Base-by-base conservation (phyloP, 2,329 filamentous ascomycete genomes). In the Fusarium sp. region DNA sequence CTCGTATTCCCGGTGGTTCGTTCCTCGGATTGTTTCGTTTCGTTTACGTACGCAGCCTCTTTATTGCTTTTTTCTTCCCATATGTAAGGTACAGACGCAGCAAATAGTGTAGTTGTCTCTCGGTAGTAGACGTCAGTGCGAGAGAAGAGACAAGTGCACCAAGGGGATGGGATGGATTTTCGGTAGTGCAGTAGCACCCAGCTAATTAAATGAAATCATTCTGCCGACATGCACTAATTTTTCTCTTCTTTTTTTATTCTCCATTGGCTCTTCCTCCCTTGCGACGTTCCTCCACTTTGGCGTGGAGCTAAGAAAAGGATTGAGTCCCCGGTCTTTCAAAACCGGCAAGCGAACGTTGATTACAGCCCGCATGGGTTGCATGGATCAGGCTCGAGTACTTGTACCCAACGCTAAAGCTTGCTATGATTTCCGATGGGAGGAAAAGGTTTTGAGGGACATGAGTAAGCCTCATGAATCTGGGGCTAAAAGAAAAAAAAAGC, bases 101-200 rank as follows among this genome's bases (percentile, higher is more conserved):
- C 10, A 22, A 24, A 22, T 44, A 44, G 42, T 44, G 42, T 44
- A 24, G 22, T 44, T 52, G 50, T 42, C 50, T 52, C 50, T 52
- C 50, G 50, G 50, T 52, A 20, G 18, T 20, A 10, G 8, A 22
- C n/a, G 30, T 42, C 18, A 52, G 32, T 42, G 32, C 50, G 50
- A 42, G 50, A 29, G 15, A 52, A 52, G 50, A 52, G 50, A 52
- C 34, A 52, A 52, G 49, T 27, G 9, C 49, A 52, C 22, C 30
- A 40, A 24, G 14, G 32, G 32, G 18, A 32, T 32, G 14, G 30
- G 30, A 38, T 38, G 18, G 9, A 38, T 38, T 38, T 38, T 32
- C 14, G 22, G 32, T 51, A n/a, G 18, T 53, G 59, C 27, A 64
- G 40, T 45, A 63, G 14, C 38, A 30, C 49, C 34, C 59, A 62